phyloP scores from a whole-genome alignment of 2,329 filamentous ascomycete genomes.

The Ilyonectria sp. region DNA sequence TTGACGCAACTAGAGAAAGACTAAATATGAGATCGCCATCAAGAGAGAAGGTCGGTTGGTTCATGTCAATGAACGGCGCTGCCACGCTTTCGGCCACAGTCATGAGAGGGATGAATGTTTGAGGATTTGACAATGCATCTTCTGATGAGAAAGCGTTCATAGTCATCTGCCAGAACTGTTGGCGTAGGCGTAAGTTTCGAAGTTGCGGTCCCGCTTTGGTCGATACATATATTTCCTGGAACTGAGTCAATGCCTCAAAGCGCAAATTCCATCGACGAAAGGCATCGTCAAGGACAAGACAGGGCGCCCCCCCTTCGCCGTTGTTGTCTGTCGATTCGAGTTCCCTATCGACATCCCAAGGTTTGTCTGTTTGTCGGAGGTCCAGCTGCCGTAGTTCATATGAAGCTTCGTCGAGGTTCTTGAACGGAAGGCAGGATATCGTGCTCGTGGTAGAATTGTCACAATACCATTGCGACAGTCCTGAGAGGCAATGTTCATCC shows the following conservation, averaged over 20 bases:
- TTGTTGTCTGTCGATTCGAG: slow-evolving; percentile 21
- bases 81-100: slow-evolving; percentile 26
- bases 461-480: slow-evolving; percentile 9
- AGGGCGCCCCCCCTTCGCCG: background rate
- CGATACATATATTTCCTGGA: background rate
- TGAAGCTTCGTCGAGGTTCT: slow-evolving; percentile 38
- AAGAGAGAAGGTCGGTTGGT: slow-evolving; percentile 1
- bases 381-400: slow-evolving; percentile 32
- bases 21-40: too few relatives aligned
- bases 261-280: slow-evolving; percentile 23
- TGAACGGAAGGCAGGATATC: slow-evolving; percentile 24
- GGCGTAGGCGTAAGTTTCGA: slow-evolving; percentile 24
- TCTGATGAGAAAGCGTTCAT: slow-evolving; percentile 3
- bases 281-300: slow-evolving; percentile 10
- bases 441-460: background rate
- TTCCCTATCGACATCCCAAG: background rate
- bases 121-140: background rate
- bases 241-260: slow-evolving; percentile 20
- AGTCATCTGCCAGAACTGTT: slow-evolving; percentile 34
- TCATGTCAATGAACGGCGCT: background rate
- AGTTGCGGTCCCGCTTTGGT: slow-evolving; percentile 17
- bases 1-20: background rate
- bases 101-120: slow-evolving; percentile 11
- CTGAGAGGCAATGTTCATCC: slow-evolving; percentile 33
- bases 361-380: background rate